A percentile compares a stretch with the other conserved stretches of the same genome.
Evolutionary conservation across 2,329 filamentous ascomycete species (phyloP).

Genomic region (Cordyceps javanica): DNA sequence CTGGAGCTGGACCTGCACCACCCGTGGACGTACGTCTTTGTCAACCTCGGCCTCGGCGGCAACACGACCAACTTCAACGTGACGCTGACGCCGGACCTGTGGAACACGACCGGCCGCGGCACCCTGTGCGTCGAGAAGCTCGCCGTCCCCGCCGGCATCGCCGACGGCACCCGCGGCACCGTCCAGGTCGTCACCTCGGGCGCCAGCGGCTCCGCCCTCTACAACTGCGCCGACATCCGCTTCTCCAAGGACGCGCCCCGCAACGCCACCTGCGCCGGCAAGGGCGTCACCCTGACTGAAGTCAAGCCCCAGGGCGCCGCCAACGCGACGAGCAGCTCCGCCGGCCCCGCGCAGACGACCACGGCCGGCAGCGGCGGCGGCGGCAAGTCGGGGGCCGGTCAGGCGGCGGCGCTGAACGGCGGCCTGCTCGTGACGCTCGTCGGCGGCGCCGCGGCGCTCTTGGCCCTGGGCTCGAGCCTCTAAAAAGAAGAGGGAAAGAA

Average conservation of each 20-base stretch:
- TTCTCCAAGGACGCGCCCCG: slow-evolving; percentile 46
- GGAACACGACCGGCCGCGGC: slow-evolving; percentile 54
- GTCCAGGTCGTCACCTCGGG: slow-evolving; percentile 65
- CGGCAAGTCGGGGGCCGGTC: slow-evolving; percentile 5
- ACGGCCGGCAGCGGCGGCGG: too few relatives aligned
- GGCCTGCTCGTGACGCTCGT: background rate
- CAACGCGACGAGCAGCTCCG: background rate
- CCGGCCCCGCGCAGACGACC: background rate
- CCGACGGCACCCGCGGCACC: slow-evolving; percentile 57
- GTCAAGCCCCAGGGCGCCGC: slow-evolving; percentile 22
- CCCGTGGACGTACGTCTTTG: slow-evolving; percentile 44
- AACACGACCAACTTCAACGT: slow-evolving; percentile 61
- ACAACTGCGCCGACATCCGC: slow-evolving; percentile 71
- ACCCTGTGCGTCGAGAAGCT: slow-evolving; percentile 61
- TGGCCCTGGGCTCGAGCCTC: background rate
- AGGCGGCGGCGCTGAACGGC: background rate
- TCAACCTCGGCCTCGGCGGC: slow-evolving; percentile 46
- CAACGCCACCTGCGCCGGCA: slow-evolving; percentile 32
- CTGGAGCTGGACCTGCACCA: slow-evolving; percentile 45
- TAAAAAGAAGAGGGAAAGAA: background rate
- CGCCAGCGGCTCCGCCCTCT: slow-evolving; percentile 53
- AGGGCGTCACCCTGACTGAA: slow-evolving; percentile 36
- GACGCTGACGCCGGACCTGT: slow-evolving; percentile 54
- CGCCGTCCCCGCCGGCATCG: slow-evolving; percentile 45
- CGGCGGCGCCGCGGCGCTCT: background rate